These are phyloP conservation scores for Creolimax fragrantissima DNA, from an alignment of 78 protist species.

Conservation along the genomic window DNA sequence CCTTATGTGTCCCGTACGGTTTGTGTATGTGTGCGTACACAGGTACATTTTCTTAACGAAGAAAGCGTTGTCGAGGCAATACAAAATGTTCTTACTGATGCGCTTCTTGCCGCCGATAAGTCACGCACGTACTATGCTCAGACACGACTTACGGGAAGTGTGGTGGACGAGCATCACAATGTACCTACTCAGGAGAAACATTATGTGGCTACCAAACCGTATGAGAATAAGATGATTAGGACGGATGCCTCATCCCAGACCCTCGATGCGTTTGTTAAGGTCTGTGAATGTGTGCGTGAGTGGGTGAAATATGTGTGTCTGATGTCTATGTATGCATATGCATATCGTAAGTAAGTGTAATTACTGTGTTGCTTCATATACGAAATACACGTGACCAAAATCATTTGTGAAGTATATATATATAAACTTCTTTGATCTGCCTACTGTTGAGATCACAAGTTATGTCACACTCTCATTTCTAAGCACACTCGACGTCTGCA, in stretches of 20 bases:
- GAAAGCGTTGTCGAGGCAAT: not conserved
- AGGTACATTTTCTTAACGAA: conserved; percentile 6
- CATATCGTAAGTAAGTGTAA: no score
- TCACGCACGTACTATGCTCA: conserved; percentile 33
- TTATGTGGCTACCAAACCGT: not conserved
- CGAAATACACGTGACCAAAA: no score
- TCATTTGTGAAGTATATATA: not conserved
- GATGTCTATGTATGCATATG: not conserved
- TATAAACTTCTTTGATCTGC: not conserved
- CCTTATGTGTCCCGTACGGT: no score
- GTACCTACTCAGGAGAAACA: not conserved
- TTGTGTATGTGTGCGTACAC: no score
- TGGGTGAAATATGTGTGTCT: not conserved
- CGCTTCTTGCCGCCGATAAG: conserved; percentile 8
- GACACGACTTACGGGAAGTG: not conserved
- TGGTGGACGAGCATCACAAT: not conserved
- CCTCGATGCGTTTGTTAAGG: not conserved
- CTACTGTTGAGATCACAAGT: no score
- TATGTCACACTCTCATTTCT: no score
- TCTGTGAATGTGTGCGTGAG: no score
- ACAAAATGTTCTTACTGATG: not conserved
- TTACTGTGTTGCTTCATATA: no score
- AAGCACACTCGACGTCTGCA: no score
- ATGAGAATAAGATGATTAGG: not conserved
- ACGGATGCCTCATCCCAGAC: not conserved